Percentiles rank a stretch among this genome's conserved stretches.
These are phyloP conservation scores for Saturnispora dispora DNA, from an alignment of 805 yeast species.

Conservation along the genomic window DNA sequence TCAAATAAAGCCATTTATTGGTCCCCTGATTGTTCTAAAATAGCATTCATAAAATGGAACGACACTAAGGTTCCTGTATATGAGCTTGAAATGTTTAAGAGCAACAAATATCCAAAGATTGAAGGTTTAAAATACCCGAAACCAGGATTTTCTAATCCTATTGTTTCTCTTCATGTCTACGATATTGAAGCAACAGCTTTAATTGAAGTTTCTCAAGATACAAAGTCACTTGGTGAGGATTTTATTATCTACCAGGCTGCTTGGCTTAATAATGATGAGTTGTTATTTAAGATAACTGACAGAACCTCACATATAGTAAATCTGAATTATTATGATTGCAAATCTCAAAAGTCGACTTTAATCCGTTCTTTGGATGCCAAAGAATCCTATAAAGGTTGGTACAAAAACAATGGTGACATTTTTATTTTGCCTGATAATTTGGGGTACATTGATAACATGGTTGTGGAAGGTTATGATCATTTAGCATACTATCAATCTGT, in stretches of 20 bases:
- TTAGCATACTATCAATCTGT: constrained; percentile 46
- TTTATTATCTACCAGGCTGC: constrained; percentile 50
- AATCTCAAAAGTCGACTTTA: constrained; percentile 24
- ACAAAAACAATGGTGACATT: constrained; percentile 31
- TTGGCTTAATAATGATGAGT: constrained; percentile 44
- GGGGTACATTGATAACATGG: constrained; percentile 60
- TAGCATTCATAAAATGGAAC: constrained; percentile 48
- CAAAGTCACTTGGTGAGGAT: constrained; percentile 30
- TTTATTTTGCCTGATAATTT: constrained; percentile 29
- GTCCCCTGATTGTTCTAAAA: constrained; percentile 51
- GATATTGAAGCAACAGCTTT: constrained; percentile 24
- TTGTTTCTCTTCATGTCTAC: constrained; percentile 37
- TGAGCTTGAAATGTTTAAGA: constrained; percentile 42
- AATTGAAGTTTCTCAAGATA: constrained; percentile 17
- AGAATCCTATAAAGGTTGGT: constrained; percentile 45
- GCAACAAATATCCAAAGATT: constrained; percentile 37
- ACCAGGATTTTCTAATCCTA: constrained; percentile 60
- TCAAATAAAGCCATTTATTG: constrained; percentile 61
- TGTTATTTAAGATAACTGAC: constrained; percentile 54
- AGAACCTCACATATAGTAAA: constrained; percentile 50
- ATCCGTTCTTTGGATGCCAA: constrained; percentile 37
- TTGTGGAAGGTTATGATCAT: constrained; percentile 49
- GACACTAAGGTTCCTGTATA: constrained; percentile 51
- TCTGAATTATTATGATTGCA: constrained; percentile 36
- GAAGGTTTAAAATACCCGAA: constrained; percentile 56